Percentiles rank a stretch among this genome's conserved stretches.
Conservation (phyloP, 345 rosid genomes). For the Viola odorata region DNA sequence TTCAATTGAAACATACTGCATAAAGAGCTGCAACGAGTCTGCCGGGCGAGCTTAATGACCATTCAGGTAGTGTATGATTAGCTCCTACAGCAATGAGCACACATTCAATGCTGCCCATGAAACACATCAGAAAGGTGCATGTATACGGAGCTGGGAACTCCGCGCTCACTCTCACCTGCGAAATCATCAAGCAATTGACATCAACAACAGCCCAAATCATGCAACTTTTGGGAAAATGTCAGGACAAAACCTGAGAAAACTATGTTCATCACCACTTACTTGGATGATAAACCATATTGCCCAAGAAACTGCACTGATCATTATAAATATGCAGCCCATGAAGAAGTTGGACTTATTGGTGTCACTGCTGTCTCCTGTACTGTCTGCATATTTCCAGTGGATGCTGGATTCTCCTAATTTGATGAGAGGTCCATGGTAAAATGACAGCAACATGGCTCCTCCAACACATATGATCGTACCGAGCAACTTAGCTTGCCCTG, state of each 20-base stretch:
- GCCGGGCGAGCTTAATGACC: slow-evolving; percentile 56
- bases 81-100: slow-evolving; percentile 34
- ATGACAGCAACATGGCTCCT: slow-evolving; percentile 90
- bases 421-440: slow-evolving; percentile 64
- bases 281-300: slow-evolving; percentile 80
- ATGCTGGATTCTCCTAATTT: slow-evolving; percentile 56
- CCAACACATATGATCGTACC: slow-evolving; percentile 77
- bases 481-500: slow-evolving; percentile 73
- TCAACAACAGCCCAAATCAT: not conserved
- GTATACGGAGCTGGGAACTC: slow-evolving; percentile 83
- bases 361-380: slow-evolving; percentile 20
- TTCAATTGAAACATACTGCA: slow-evolving; percentile 35
- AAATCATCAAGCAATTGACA: not conserved
- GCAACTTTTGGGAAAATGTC: not conserved
- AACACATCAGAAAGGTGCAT: slow-evolving; percentile 60
- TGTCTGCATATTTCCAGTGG: slow-evolving; percentile 67
- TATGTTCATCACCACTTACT: slow-evolving; percentile 25
- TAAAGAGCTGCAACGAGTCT: slow-evolving; percentile 61
- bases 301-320: slow-evolving; percentile 56
- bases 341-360: slow-evolving; percentile 34
- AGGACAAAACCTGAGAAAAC: not conserved
- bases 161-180: slow-evolving; percentile 55
- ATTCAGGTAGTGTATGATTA: slow-evolving; percentile 37
- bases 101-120: slow-evolving; percentile 65
- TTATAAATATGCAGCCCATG: slow-evolving; percentile 56